A percentile compares a stretch with the other conserved stretches of the same genome.
phyloP scores from a whole-genome alignment of 148 eudicot genomes.

The Limonium bicolor region DNA sequence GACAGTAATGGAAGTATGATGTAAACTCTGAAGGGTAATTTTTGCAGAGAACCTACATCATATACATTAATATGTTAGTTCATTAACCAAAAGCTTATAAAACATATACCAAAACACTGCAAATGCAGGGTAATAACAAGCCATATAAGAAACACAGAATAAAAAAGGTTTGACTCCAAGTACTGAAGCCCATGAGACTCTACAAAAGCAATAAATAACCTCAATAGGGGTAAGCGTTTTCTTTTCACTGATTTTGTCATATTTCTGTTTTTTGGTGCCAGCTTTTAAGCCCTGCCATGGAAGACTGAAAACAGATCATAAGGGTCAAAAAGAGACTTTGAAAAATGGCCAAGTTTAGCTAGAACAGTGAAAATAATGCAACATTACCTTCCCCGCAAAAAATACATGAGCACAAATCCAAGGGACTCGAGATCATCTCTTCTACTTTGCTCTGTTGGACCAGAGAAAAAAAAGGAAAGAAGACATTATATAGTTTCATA shows the following conservation, averaged over 20 bases:
- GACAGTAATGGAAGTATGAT: constrained; percentile 94
- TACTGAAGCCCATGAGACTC: no score
- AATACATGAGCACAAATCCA: constrained; percentile 96
- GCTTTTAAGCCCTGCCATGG: constrained; percentile 99
- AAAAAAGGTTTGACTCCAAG: no score
- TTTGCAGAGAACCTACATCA: constrained; percentile 69
- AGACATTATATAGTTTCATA: background rate
- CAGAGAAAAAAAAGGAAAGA: background rate
- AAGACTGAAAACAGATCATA: constrained; percentile 36
- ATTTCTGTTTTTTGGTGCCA: constrained; percentile 95
- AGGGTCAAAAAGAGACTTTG: constrained; percentile 7
- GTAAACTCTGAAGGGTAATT: constrained; percentile 82
- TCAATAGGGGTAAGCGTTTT: constrained; percentile 95
- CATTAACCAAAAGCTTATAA: no score
- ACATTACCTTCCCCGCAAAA: constrained; percentile 83
- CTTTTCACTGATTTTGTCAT: constrained; percentile 95
- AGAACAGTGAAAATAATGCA: no score
- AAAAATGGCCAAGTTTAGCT: background rate
- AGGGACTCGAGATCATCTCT: constrained; percentile 97
- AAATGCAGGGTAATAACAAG: no score
- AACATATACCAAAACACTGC: no score
- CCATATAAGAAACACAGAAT: no score
- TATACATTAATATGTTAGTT: constrained; percentile 1
- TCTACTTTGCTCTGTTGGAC: constrained; percentile 83
- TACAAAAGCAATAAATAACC: no score